Conservation (phyloP, 805 yeast genomes). For the Diddensiella santjacobensis region DNA sequence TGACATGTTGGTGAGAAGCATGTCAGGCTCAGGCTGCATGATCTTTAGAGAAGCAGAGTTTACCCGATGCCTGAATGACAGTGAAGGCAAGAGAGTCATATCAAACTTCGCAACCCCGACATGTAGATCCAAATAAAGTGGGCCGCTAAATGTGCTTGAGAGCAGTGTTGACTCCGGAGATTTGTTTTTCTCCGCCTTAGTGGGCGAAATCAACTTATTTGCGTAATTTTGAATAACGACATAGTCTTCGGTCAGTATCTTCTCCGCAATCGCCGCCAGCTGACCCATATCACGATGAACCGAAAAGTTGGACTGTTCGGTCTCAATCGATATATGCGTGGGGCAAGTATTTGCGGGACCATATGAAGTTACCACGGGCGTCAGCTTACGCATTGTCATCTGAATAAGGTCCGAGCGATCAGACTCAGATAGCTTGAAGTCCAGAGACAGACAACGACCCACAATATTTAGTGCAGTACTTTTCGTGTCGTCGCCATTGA, state of each 20-base stretch:
- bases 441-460: not conserved
- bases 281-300: not conserved
- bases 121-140: not conserved
- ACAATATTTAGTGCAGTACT: not conserved
- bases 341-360: not conserved
- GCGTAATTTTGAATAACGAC: not conserved
- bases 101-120: not conserved
- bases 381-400: not conserved
- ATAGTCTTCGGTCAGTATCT: constrained; percentile 1
- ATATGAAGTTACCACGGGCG: not conserved
- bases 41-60: not conserved
- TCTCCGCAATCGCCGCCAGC: not conserved
- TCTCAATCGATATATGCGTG: not conserved
- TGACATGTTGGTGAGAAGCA: not conserved
- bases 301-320: constrained; percentile 7
- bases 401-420: not conserved
- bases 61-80: constrained; percentile 1
- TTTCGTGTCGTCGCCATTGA: not conserved
- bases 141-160: not conserved
- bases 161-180: not conserved
- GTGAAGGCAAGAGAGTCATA: constrained; percentile 6
- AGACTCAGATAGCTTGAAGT: not conserved
- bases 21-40: not conserved
- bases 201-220: not conserved
- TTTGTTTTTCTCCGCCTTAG: not conserved